Base-by-base conservation (phyloP, 2,329 filamentous ascomycete genomes). In the Pseudonectria buxi region DNA sequence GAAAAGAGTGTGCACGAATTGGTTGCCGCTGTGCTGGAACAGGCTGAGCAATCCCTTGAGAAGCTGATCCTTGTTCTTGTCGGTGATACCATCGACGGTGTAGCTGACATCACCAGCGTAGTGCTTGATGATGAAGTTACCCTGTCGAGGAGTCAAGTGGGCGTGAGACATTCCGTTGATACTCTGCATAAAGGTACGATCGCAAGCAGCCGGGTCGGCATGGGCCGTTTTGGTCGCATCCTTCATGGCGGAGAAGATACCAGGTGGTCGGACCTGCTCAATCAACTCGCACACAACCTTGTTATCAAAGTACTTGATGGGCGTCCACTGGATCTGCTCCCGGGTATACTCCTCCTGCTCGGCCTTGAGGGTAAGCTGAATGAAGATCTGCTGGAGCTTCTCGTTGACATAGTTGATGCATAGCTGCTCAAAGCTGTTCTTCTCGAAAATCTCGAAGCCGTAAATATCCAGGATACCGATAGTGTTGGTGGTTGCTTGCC, bases 371-470 rank as follows among this genome's bases (percentile, higher is more conserved):
- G 92, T 98, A 51, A 98, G 71, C 62, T 98, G 92, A 50, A 98
- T 98, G 59, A 98, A 98, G 54, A 98, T 96, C 57, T 98, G 92
- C 64, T 98, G 92, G 39, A 98, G 70, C 64, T 98, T 98, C 66
- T 98, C 92, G 63, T 98, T 98, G 56, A 96, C 94, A 56, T 96
- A 98, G 69, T 98, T 98, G 73, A 98, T 98, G 65, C 92, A 98
- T 7, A 98, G 77, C 64, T 98, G 92, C 61, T 98, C 92, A 54
- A 98, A 98, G 47, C 86, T 95, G 68, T 98, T 98, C 67, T 90
- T 92, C 59, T 98, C 92, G 50, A 98, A 98, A 49, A 98, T 98
- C 59, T 98, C 92, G 55, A 98, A 98, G 3, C 92, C 92, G 59
- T 98, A 98, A 49, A 98, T 98, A 72, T 98, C 92, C 48, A 98